Evolutionary conservation across 2,329 filamentous ascomycete genomes (phyloP).

Genomic region (Talaromyces sp.): DNA sequence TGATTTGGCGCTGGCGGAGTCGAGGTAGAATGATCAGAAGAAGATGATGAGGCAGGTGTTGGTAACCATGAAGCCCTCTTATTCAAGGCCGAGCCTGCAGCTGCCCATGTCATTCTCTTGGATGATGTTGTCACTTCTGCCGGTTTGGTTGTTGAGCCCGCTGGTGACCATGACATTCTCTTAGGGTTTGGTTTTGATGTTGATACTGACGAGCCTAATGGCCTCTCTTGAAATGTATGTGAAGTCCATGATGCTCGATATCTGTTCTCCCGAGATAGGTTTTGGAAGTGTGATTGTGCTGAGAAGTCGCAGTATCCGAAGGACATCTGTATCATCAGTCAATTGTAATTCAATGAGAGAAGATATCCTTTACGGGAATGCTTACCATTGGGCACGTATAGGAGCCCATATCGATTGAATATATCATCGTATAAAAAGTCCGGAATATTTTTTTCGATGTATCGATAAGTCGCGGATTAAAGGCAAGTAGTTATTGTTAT

Average conservation of each 20-base stretch:
- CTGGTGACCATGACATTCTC: background rate
- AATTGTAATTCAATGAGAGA: background rate
- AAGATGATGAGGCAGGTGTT: background rate
- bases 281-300: conserved; percentile 5
- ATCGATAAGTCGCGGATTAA: background rate
- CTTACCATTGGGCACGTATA: background rate
- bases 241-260: background rate
- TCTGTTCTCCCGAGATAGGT: background rate
- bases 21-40: background rate
- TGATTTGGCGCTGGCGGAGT: too few species aligned
- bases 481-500: background rate
- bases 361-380: too few species aligned
- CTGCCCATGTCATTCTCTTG: background rate
- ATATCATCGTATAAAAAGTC: background rate
- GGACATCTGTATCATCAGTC: background rate
- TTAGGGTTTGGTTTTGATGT: background rate
- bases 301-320: conserved; percentile 11
- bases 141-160: background rate
- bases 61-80: background rate
- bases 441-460: background rate
- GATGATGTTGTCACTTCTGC: background rate
- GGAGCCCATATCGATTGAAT: background rate
- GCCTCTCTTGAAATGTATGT: background rate
- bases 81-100: background rate
- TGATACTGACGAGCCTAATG: background rate